A percentile compares a stretch with the other conserved stretches of the same genome.
These are phyloP conservation scores for Funneliformis caledonium DNA, from an alignment of 371 early-diverging fungal genomes.

Conservation along the genomic window DNA sequence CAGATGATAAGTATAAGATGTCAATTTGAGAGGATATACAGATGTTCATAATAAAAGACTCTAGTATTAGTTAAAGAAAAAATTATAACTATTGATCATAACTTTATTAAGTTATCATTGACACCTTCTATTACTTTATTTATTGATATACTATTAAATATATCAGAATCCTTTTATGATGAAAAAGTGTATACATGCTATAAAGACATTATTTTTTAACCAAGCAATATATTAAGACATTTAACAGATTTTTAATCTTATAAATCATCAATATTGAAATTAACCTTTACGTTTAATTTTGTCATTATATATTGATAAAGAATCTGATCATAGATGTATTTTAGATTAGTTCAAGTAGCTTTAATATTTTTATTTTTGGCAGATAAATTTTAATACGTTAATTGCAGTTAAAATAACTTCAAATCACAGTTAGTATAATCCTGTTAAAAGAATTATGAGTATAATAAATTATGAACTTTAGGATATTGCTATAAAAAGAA, in stretches of 20 bases:
- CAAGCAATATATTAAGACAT: neutral
- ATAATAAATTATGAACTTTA: neutral
- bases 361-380: neutral
- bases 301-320: neutral
- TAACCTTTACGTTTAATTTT: neutral
- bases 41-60: neutral
- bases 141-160: neutral
- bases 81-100: neutral
- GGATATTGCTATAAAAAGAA: neutral
- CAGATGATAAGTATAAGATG: slow-evolving; percentile 16
- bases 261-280: neutral
- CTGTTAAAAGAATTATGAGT: neutral
- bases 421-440: neutral
- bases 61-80: neutral
- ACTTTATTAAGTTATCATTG: neutral
- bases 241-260: neutral
- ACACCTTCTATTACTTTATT: neutral
- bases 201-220: neutral
- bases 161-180: neutral
- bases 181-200: neutral
- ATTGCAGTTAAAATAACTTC: neutral
- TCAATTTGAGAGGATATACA: neutral
- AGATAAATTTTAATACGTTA: neutral
- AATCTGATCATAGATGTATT: neutral
- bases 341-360: neutral